Base-by-base conservation (phyloP, 1,284 basidiomycete species). In the Filobasidium uniguttulatum region DNA sequence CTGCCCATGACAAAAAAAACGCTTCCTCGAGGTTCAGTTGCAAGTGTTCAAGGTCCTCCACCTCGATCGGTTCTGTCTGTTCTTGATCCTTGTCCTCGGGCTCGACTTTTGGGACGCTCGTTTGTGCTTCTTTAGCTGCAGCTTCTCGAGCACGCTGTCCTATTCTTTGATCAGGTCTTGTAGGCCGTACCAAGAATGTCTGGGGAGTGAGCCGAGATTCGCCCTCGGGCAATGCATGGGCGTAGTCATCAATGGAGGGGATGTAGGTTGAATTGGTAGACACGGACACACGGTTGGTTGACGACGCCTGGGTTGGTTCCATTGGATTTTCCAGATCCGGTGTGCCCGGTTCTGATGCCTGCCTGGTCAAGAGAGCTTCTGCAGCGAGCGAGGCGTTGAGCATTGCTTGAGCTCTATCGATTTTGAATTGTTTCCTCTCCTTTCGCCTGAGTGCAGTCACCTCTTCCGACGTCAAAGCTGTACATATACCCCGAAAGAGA, bases 11-110 rank as follows among this genome's bases (percentile, higher is more conserved):
- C 36, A 98, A 73, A 69, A 97, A 98, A 66, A 93, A 93, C 0
- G 91, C 85, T 66, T 98, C 94, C 62, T 82, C 81, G 1, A 89
- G 75, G 1, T 86, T 87, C 10, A 98, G 77, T 62, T 97, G 93
- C 34, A 97, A 77, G 67, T 94, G 85, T 67, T 98, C 93, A 10
- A 68, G 65, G 23, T 73, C 70, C 49, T 60, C 70, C 28, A 65
- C 67, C 49, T 66, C 67, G 22, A 59, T 66, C 49, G 54, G 67
- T 4, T 66, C 63, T 6, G 58, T 50, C 8, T 57, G 58, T 6
- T n/a, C n/a, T n/a, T n/a, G n/a, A n/a, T 55, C 59, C 26, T 56
- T 54, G 1, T 15, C 49, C 22, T 15, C 41, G 23, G 12, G 25
- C 29, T 44, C 41, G 6, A 30, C 41, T 7, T 44, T 12, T 30